phyloP scores from a whole-genome alignment of 2,329 filamentous ascomycete genomes.

The Didymella segeticola region DNA sequence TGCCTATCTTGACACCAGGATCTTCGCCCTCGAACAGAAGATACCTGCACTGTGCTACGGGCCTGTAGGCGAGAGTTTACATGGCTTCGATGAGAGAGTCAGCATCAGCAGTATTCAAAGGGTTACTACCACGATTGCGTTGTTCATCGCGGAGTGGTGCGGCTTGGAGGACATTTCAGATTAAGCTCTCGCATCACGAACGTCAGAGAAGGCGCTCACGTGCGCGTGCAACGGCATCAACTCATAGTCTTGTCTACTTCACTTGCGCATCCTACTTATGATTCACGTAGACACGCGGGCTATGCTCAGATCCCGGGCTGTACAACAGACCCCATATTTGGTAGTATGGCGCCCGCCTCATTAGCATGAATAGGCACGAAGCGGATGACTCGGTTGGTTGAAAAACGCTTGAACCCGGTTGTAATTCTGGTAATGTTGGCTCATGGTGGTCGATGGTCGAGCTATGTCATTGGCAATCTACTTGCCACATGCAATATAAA shows the following conservation, averaged over 20 bases:
- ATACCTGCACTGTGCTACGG: slow-evolving; percentile 31
- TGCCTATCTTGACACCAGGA: slow-evolving; percentile 25
- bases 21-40: slow-evolving; percentile 29
- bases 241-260: no score
- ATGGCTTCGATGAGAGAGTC: slow-evolving; percentile 28
- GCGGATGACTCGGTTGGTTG: no score
- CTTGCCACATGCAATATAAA: slow-evolving; percentile 9
- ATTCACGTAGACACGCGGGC: no score
- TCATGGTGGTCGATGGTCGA: background rate
- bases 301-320: no score
- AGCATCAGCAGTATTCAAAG: slow-evolving; percentile 28
- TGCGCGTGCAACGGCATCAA: no score
- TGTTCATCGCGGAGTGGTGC: slow-evolving; percentile 31
- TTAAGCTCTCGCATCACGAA: background rate
- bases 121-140: slow-evolving; percentile 25
- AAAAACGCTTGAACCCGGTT: no score
- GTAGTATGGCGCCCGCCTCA: no score
- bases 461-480: no score
- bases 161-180: slow-evolving; percentile 18
- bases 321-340: no score
- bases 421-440: no score
- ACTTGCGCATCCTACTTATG: no score
- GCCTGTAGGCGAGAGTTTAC: slow-evolving; percentile 22
- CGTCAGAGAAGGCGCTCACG: background rate
- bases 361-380: no score